These are phyloP conservation scores for Fusarium graminum DNA, from an alignment of 2,329 filamentous ascomycete genomes.

Conservation along the genomic window DNA sequence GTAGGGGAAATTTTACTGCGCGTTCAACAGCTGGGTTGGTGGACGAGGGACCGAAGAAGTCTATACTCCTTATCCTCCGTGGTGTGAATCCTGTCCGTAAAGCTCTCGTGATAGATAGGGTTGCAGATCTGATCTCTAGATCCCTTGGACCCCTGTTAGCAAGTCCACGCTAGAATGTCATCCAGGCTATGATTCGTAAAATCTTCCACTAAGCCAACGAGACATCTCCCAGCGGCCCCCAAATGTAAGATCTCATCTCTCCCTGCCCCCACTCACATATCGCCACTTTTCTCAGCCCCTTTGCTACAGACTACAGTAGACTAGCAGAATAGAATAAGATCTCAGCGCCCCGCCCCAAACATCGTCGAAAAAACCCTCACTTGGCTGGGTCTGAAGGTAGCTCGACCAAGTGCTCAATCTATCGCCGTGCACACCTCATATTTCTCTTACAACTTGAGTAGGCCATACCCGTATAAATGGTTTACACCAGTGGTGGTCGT, in stretches of 20 bases:
- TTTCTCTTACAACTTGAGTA: slow-evolving; percentile 1
- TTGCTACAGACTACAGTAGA: neutral
- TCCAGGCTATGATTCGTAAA: neutral
- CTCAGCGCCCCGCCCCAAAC: neutral
- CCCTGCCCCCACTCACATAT: neutral
- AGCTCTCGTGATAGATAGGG: no score
- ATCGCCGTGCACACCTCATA: slow-evolving; percentile 1
- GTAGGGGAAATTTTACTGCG: no score
- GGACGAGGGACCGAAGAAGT: no score
- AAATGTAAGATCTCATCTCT: neutral
- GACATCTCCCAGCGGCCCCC: neutral
- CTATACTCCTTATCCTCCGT: no score
- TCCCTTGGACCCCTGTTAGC: neutral
- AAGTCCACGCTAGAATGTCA: neutral
- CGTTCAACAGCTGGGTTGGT: no score
- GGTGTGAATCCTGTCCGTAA: no score
- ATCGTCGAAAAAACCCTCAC: neutral
- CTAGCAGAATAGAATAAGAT: neutral
- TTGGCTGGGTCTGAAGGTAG: neutral
- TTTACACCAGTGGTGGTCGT: neutral
- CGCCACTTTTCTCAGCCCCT: neutral
- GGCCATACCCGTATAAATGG: neutral
- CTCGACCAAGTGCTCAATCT: neutral
- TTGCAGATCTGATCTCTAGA: neutral
- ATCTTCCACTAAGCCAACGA: neutral